Conservation (phyloP, 306 rosid species). For the Lupinus albus region DNA sequence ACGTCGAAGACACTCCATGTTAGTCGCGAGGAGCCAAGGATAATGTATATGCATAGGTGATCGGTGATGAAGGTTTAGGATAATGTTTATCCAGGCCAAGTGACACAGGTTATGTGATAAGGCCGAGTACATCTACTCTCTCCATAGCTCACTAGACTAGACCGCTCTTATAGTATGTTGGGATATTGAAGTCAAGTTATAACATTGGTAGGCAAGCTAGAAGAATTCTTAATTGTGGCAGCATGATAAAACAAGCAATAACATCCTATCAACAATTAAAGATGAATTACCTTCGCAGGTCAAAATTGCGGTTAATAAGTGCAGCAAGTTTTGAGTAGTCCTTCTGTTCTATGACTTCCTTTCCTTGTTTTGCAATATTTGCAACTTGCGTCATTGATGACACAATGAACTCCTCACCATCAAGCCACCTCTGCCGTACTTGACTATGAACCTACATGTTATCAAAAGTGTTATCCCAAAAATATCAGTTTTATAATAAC, state of each 20-base stretch:
- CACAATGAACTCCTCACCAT: constrained; percentile 75
- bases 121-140: too few relatives aligned
- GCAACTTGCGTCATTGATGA: constrained; percentile 83
- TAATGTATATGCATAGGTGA: too few relatives aligned
- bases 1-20: too few relatives aligned
- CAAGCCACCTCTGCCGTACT: constrained; percentile 85
- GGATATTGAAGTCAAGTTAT: background rate
- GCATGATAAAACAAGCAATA: constrained; percentile 8
- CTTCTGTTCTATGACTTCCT: constrained; percentile 57
- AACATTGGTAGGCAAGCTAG: background rate
- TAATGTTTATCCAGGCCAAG: too few relatives aligned
- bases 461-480: background rate
- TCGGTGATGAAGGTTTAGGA: too few relatives aligned
- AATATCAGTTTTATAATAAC: background rate
- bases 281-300: constrained; percentile 72
- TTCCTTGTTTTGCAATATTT: constrained; percentile 73
- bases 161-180: background rate
- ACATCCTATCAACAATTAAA: constrained; percentile 5
- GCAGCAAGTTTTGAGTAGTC: constrained; percentile 66
- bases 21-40: too few relatives aligned
- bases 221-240: constrained; percentile 7
- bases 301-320: constrained; percentile 83
- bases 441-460: constrained; percentile 76
- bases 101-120: too few relatives aligned
- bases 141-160: too few relatives aligned